These are phyloP conservation scores for Phycomyces blakesleeanus DNA, from an alignment of 192 early-diverging fungal genomes.

Conservation along the genomic window DNA sequence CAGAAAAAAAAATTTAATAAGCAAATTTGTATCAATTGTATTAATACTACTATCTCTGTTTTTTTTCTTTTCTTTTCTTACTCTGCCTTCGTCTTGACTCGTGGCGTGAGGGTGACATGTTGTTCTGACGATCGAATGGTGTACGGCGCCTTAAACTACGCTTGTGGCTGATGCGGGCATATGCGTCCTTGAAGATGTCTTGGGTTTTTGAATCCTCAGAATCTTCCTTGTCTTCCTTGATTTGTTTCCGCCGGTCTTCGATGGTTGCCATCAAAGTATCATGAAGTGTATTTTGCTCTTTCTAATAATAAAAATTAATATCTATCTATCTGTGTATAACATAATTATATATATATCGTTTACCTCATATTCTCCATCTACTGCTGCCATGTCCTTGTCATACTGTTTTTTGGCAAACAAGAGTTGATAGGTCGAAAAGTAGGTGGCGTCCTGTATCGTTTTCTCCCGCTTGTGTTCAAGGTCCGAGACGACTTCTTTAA, in stretches of 20 bases:
- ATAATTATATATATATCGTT: too few relatives aligned
- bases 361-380: conserved; percentile 33
- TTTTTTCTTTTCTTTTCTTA: too few relatives aligned
- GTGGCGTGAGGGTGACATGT: conserved; percentile 13
- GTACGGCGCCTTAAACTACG: conserved; percentile 17
- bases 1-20: conserved; percentile 4
- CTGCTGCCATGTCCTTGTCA: conserved; percentile 13
- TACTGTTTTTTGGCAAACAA: conserved; percentile 16
- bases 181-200: conserved; percentile 20
- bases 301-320: conserved; percentile 11
- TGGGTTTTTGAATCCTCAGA: conserved; percentile 9
- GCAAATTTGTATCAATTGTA: too few relatives aligned
- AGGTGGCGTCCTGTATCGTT: conserved; percentile 24
- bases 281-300: conserved; percentile 25
- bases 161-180: conserved; percentile 14
- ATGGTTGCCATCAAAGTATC: conserved; percentile 27
- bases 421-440: conserved; percentile 24
- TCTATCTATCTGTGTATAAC: neutral
- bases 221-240: conserved; percentile 34
- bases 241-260: conserved; percentile 28
- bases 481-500: conserved; percentile 31
- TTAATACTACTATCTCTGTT: too few relatives aligned
- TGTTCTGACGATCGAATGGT: conserved; percentile 14
- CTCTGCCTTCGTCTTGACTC: conserved; percentile 22
- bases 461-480: conserved; percentile 30